Evolutionary conservation across 352 stramenopile genomes (phyloP).

Genomic region (Phytophthora nicotianae): DNA sequence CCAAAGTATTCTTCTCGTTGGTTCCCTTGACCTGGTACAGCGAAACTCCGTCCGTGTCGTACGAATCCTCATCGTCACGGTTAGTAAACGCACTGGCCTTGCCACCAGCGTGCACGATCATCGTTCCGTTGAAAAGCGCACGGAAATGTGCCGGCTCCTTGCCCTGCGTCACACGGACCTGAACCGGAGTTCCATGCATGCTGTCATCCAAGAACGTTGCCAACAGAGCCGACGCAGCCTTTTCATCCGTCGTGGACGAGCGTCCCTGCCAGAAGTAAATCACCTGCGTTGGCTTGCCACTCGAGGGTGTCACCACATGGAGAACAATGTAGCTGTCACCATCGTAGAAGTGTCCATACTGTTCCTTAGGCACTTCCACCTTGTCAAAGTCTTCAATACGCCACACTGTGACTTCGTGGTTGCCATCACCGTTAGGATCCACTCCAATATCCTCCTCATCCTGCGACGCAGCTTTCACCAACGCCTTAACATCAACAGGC

Average conservation of each 20-base stretch:
- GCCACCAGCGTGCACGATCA: conserved; percentile 91
- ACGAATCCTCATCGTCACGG: conserved; percentile 78
- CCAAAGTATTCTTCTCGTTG: conserved; percentile 85
- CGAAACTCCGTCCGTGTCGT: conserved; percentile 85
- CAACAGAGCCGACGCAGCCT: conserved; percentile 71
- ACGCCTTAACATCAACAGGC: conserved; percentile 60
- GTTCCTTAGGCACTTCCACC: conserved; percentile 70
- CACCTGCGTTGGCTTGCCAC: conserved; percentile 75
- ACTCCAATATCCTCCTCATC: conserved; percentile 77
- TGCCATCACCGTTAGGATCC: conserved; percentile 69
- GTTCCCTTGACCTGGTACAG: conserved; percentile 93
- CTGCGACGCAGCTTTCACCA: conserved; percentile 47
- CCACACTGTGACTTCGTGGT: conserved; percentile 89
- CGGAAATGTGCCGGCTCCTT: conserved; percentile 91
- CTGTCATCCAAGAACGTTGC: conserved; percentile 83
- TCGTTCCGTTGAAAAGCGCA: conserved; percentile 89
- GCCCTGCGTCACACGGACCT: conserved; percentile 87
- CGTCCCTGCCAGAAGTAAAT: conserved; percentile 95
- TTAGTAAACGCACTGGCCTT: conserved; percentile 91
- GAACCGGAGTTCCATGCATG: conserved; percentile 82
- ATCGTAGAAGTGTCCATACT: conserved; percentile 93
- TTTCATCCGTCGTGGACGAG: conserved; percentile 87
- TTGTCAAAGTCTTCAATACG: conserved; percentile 92
- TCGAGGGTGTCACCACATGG: conserved; percentile 70
- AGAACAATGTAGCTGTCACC: conserved; percentile 97